Conservation (phyloP, 345 rosid species). For the Sisymbrium altissimum region DNA sequence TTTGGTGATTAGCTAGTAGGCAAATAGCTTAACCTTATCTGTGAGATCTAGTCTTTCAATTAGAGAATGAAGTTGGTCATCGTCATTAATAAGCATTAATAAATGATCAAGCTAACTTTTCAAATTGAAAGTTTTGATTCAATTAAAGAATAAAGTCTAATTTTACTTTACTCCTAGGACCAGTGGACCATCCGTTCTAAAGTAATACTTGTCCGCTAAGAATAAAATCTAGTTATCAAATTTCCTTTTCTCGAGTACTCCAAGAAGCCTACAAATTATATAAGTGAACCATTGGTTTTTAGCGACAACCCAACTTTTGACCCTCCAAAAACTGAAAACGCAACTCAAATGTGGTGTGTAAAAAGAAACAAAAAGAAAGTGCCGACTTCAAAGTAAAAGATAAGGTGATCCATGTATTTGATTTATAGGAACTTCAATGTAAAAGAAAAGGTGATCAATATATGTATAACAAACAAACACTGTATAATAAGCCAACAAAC, state of each 20-base stretch:
- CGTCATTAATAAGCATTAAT: background rate
- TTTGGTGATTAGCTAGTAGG: background rate
- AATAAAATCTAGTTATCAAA: slow-evolving; percentile 5
- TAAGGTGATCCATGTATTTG: too few species aligned
- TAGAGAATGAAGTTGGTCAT: background rate
- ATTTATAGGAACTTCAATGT: background rate
- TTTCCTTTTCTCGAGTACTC: background rate
- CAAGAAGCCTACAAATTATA: background rate
- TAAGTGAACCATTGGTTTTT: background rate
- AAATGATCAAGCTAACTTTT: background rate
- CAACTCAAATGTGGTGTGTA: background rate
- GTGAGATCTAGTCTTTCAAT: background rate
- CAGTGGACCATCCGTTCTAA: slow-evolving; percentile 1
- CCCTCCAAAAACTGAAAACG: background rate
- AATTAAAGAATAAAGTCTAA: background rate
- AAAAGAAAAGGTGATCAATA: too few species aligned
- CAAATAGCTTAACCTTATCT: background rate
- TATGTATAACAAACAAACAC: background rate
- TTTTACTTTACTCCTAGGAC: background rate
- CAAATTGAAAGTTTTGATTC: background rate
- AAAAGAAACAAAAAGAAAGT: background rate
- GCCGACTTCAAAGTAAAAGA: background rate
- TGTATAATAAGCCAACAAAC: background rate
- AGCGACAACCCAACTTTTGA: background rate
- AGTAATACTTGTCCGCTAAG: background rate